Base-by-base conservation (phyloP, 1,284 basidiomycete species). In the Phlebopus sp. region DNA sequence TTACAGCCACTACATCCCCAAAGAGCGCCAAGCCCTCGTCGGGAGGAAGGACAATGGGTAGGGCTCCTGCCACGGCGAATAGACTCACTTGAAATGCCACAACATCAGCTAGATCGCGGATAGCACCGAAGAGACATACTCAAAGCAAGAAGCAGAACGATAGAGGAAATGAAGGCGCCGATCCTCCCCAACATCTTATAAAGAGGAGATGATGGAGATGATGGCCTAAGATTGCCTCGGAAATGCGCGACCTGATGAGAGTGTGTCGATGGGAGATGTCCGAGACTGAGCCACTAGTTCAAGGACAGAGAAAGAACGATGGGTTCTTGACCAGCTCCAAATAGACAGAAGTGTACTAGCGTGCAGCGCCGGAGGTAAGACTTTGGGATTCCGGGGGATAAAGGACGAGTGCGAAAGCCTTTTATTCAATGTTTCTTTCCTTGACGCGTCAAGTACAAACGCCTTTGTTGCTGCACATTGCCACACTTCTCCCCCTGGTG, bases 1-100 rank as follows among this genome's bases (percentile, higher is more conserved):
- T 36, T 31, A 52, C 51, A 6, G 49, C 49, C 38, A 52, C 18
- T 9, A 51, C 43, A 18, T 52, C 51, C 43, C 25, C 18, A 30
- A 46, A 51, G 21, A 52, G 40, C 31, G 21, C 17, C 9, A 51
- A 8, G 27, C 49, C 51, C 15, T 38, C 41, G 17, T 27, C 32
- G 35, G 39, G 49, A 14, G 49, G 50, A 8, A 51, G 29, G 11
- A 35, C n/a, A 39, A 51, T 34, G 1, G 50, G 50, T n/a, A 51
- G 10, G n/a, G 50, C 30, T 17, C 29, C 36, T 37, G 44, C 49
- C 23, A 23, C 14, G 6, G 23, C 42, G 39, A 51, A 32, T 10
- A 51, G 23, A 15, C 21, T 38, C 29, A 42, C 49, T 52, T 5
- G 15, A 37, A 25, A 9, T 4, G 9, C 29, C n/a, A 23, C n/a